Base-by-base conservation (phyloP, 2,329 filamentous ascomycete genomes). In the Fusarium equiseti region DNA sequence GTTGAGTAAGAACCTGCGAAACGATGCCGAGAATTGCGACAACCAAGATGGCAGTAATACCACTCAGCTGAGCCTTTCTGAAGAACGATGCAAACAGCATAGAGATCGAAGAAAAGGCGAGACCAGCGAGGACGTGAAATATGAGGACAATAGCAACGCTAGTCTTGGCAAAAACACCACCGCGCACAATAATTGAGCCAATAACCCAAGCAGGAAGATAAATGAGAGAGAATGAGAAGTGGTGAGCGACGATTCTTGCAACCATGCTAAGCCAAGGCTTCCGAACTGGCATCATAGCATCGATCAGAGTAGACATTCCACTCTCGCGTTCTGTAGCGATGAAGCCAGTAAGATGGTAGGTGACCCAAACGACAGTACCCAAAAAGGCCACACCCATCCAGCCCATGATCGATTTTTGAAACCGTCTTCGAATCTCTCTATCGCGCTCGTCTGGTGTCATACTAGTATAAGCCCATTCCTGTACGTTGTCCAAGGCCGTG, bases 251-350 rank as follows among this genome's bases (percentile, higher is more conserved):
- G 16, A 97, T 85, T n/a, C 95, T 87, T 3, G 92, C 91, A 24
- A 89, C 88, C 80, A 95, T 93, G 12, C 92, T 90, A 75, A 93
- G 86, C 93, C 93, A 97, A 45, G 88, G 84, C 51, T 86, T 86
- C 58, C 86, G 86, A 59, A 92, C 92, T 1, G 93, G 91, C 85
- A 96, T 95, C 93, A 97, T 97, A 58, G 93, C 91, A 80, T 98
- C 95, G 45, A 98, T 89, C 29, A 98, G 84, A 68, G 94, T 92
- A 7, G 93, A 93, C 87, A 97, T 96, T 62, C 94, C 95, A 18
- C 90, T 85, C 82, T 98, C 95, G 59, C 95, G 86, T 81, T 98
- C 95, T 3, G 90, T 89, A 10, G 95, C 94, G 78, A 97, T 91
- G 74, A 95, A 90, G 11, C 95, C 95, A 1, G 93, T 93, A 60